Percentiles rank a stretch among this genome's conserved stretches.
Conservation (phyloP, 352 stramenopile genomes). For the Lagenidium giganteum region DNA sequence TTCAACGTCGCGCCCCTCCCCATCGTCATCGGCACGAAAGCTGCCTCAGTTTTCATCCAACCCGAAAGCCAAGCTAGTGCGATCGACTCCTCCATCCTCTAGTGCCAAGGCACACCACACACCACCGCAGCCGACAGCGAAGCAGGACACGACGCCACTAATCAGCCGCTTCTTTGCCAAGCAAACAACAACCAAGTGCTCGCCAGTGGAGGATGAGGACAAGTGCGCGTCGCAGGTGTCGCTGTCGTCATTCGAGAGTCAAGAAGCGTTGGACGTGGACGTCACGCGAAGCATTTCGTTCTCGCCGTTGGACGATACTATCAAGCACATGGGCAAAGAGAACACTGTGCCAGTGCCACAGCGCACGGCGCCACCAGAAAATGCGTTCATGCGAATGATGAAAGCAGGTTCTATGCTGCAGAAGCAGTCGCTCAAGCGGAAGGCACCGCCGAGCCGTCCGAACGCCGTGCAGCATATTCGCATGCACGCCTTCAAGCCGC, state of each 20-base stretch:
- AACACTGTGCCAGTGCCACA: constrained; percentile 28
- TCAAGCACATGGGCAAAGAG: constrained; percentile 30
- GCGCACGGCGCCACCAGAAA: constrained; percentile 31
- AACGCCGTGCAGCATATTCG: too few relatives aligned
- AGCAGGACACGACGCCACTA: constrained; percentile 8
- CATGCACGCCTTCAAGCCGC: too few relatives aligned
- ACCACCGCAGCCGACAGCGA: not conserved
- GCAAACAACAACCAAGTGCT: constrained; percentile 2
- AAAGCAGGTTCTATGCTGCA: constrained; percentile 48
- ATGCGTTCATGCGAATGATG: constrained; percentile 83
- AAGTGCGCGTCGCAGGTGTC: not conserved
- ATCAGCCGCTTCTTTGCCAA: constrained; percentile 44
- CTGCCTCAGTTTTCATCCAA: too few relatives aligned
- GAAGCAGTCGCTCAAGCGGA: constrained; percentile 51
- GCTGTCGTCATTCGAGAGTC: constrained; percentile 35
- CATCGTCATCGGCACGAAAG: too few relatives aligned
- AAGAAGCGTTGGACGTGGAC: constrained; percentile 41
- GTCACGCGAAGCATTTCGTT: constrained; percentile 48
- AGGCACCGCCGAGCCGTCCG: constrained; percentile 22
- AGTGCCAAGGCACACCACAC: too few relatives aligned
- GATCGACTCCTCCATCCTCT: constrained; percentile 1
- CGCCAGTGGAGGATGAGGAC: constrained; percentile 1
- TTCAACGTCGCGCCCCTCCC: not conserved
- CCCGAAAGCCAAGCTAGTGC: too few relatives aligned
- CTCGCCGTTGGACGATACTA: constrained; percentile 31